A percentile compares a stretch with the other conserved stretches of the same genome.
Evolutionary conservation across 345 rosid species (phyloP).

Genomic region (Pugionium dolabratum): DNA sequence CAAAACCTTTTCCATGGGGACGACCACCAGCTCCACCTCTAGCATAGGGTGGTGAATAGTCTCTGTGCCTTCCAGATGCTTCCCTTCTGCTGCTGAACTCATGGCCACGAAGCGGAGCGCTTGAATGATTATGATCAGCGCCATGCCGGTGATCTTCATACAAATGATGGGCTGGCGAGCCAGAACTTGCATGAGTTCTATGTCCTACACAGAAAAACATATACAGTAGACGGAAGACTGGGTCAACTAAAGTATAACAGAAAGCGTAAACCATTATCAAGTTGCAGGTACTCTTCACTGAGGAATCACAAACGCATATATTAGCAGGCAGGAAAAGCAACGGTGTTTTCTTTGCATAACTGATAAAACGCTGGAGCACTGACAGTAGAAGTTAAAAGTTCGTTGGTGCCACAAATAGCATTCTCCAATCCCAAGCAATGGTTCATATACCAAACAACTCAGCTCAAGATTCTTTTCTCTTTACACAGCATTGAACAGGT

Average conservation of each 20-base stretch:
- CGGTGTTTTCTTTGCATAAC: not conserved
- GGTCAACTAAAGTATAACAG: constrained; percentile 33
- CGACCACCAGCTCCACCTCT: constrained; percentile 69
- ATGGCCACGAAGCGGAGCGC: constrained; percentile 51
- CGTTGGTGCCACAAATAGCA: not conserved
- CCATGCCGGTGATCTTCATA: constrained; percentile 58
- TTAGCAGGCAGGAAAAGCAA: constrained; percentile 1
- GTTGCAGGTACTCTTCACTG: constrained; percentile 38
- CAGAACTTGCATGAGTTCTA: constrained; percentile 75
- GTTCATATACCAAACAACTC: constrained; percentile 1
- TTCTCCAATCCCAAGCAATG: not conserved
- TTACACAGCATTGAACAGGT: not conserved
- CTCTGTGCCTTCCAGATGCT: constrained; percentile 59
- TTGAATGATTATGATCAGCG: constrained; percentile 62
- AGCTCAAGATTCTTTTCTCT: not conserved
- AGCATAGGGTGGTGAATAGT: constrained; percentile 61
- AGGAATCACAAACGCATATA: constrained; percentile 9
- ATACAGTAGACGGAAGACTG: constrained; percentile 39
- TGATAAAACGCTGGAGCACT: constrained; percentile 22
- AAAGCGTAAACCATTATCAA: constrained; percentile 11
- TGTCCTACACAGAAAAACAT: constrained; percentile 53
- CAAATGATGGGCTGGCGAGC: constrained; percentile 66
- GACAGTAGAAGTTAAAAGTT: constrained; percentile 25
- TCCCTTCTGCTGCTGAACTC: constrained; percentile 63
- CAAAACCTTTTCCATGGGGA: constrained; percentile 63